Evolutionary conservation across 345 rosid species (phyloP).

Genomic region (Arabis alpina): DNA sequence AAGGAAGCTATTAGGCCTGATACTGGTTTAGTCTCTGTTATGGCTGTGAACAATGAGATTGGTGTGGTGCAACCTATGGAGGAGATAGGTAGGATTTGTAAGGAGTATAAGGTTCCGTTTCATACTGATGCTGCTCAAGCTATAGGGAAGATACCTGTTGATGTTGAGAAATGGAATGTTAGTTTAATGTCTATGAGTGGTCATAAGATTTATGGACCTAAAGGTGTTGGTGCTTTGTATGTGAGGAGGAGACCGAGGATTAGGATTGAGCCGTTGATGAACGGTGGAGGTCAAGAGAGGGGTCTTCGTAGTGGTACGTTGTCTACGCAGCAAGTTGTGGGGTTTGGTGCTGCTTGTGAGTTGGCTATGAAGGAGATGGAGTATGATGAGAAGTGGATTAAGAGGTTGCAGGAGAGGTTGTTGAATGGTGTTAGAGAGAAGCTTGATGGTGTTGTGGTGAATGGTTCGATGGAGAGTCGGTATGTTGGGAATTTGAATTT

Average conservation of each 20-base stretch:
- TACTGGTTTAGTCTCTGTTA: conserved; percentile 82
- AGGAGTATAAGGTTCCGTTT: conserved; percentile 76
- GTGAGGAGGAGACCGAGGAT: conserved; percentile 84
- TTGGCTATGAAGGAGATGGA: conserved; percentile 86
- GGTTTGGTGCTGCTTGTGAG: conserved; percentile 92
- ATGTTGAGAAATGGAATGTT: conserved; percentile 89
- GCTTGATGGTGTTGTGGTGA: conserved; percentile 86
- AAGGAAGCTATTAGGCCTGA: conserved; percentile 70
- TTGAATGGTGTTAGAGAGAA: conserved; percentile 69
- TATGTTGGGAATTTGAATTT: conserved; percentile 84
- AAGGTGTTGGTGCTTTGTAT: conserved; percentile 93
- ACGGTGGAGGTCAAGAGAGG: conserved; percentile 99
- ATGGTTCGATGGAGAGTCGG: conserved; percentile 81
- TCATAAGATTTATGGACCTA: conserved; percentile 90
- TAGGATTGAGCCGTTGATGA: conserved; percentile 88
- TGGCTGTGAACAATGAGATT: conserved; percentile 97
- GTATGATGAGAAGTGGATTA: conserved; percentile 75
- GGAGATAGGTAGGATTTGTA: conserved; percentile 84
- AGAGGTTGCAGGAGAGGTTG: conserved; percentile 67
- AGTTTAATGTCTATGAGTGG: conserved; percentile 95
- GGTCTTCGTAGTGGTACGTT: conserved; percentile 94
- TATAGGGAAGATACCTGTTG: conserved; percentile 86
- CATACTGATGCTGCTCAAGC: conserved; percentile 98
- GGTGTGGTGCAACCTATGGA: conserved; percentile 95
- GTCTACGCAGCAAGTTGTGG: conserved; percentile 83